Base-by-base conservation (phyloP, 768 basidiomycete species). In the Chalciporus sphaerocephalus region DNA sequence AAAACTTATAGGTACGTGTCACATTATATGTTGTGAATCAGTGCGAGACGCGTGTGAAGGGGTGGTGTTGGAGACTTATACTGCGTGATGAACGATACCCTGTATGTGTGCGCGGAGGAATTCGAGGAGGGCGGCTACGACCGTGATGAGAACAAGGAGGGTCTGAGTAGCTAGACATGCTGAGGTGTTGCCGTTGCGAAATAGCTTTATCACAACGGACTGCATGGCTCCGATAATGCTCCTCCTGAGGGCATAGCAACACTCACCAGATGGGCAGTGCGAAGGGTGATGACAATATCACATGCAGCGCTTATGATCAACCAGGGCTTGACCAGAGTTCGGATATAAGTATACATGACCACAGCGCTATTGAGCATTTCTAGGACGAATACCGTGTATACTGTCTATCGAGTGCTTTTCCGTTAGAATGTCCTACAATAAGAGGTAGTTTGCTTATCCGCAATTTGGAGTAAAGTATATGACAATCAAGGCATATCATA, bases 291-390 rank as follows among this genome's bases (percentile, higher is more conserved):
- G 25, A 52, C 15, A 23, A 45, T 45, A 10, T 52, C 43, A 22
- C 51, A 52, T 18, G 25, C 34, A 12, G 51, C 51, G 12, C 51
- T 45, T 20, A 52, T 40, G 21, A 52, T 23, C 21, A 52, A 28
- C 51, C 51, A 52, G 22, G 25, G 34, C 49, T 51, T 49, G 21
- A 37, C 49, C 46, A 28, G 37, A 17, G 1, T 12, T 11, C 18
- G 37, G n/a, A 34, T 39, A n/a, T 3, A n/a, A 18, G 40, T 51
- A 17, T 51, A 43, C 18, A 49, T 3, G 27, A 49, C 47, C 15
- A 51, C 37, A 15, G 18, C 38, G 9, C 50, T 51, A 24, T 49
- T 49, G 6, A 51, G 23, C 5, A 43, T 15, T 22, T 51, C 50
- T 2, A 51, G n/a, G n/a, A 42, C 23, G 41, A 49, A 48, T 4